These are phyloP conservation scores for Eudorina sp. DNA, from an alignment of 139 green algal genomes.

Conservation along the genomic window DNA sequence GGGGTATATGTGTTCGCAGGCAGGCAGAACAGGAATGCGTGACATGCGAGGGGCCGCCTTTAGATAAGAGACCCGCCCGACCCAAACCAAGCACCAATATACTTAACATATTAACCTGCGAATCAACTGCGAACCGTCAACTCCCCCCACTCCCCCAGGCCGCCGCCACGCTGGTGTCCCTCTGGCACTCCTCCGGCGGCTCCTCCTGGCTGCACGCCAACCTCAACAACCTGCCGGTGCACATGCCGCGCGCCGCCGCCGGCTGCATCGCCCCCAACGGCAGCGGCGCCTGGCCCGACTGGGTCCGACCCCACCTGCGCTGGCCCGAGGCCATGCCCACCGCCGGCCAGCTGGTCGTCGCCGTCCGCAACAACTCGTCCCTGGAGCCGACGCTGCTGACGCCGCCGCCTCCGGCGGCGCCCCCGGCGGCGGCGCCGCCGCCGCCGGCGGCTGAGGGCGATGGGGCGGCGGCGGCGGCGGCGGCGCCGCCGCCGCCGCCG, in stretches of 20 bases:
- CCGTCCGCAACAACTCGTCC: conserved; percentile 24
- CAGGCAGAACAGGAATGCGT: too few species aligned
- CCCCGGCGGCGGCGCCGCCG: background rate
- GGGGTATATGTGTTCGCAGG: too few species aligned
- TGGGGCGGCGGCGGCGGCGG: background rate
- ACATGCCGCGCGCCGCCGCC: conserved; percentile 8
- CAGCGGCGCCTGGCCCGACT: background rate
- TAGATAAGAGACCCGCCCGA: too few species aligned
- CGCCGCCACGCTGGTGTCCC: background rate
- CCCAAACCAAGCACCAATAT: too few species aligned
- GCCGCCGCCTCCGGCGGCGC: background rate
- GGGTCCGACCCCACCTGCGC: conserved; percentile 9
- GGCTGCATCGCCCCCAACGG: background rate
- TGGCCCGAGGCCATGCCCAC: conserved; percentile 37
- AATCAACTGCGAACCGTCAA: too few species aligned
- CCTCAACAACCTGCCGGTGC: conserved; percentile 32
- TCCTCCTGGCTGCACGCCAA: conserved; percentile 34
- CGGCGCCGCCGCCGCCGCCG: background rate
- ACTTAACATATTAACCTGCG: too few species aligned
- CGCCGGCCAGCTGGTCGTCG: background rate
- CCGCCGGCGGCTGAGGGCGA: background rate
- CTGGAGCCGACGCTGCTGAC: conserved; percentile 4
- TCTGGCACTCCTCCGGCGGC: conserved; percentile 27
- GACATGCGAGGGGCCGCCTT: too few species aligned
- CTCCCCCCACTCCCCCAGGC: background rate